Conservation (phyloP, 306 rosid genomes). For the Comarum palustre region DNA sequence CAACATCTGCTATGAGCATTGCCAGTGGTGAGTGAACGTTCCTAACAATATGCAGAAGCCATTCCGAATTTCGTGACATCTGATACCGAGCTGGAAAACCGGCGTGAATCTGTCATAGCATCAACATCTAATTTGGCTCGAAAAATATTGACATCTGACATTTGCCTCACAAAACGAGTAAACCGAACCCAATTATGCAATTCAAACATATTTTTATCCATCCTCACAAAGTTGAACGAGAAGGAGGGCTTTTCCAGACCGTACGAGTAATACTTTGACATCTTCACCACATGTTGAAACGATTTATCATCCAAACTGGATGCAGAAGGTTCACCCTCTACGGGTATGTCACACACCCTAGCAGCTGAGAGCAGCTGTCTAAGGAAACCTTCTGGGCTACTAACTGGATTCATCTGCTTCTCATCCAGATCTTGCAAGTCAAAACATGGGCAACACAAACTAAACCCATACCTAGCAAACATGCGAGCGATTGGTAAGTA, state of each 20-base stretch:
- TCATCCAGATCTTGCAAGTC: constrained; percentile 57
- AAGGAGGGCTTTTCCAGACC: constrained; percentile 77
- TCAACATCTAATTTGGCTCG: constrained; percentile 69
- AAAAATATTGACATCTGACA: constrained; percentile 58
- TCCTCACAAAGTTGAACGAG: constrained; percentile 79
- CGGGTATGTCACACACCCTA: constrained; percentile 64
- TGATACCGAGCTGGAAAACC: constrained; percentile 35
- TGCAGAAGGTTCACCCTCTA: constrained; percentile 70
- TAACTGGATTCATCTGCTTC: constrained; percentile 45
- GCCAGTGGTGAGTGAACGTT: not conserved
- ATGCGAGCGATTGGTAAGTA: constrained; percentile 72
- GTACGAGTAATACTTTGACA: constrained; percentile 60
- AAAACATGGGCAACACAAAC: constrained; percentile 80
- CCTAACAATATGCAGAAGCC: constrained; percentile 49
- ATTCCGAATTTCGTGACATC: constrained; percentile 47
- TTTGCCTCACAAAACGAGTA: constrained; percentile 78
- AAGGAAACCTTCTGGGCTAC: constrained; percentile 84
- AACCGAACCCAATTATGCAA: constrained; percentile 66
- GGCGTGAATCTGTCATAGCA: constrained; percentile 30
- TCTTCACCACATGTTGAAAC: constrained; percentile 62
- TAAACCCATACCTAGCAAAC: constrained; percentile 64
- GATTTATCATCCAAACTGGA: constrained; percentile 49
- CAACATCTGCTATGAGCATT: constrained; percentile 21
- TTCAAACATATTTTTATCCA: constrained; percentile 71
- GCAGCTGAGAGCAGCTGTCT: constrained; percentile 75